Percentiles rank a stretch among this genome's conserved stretches.
Conservation (phyloP, 495 filamentous ascomycete species). For the Lasiosphaeris hirsuta region DNA sequence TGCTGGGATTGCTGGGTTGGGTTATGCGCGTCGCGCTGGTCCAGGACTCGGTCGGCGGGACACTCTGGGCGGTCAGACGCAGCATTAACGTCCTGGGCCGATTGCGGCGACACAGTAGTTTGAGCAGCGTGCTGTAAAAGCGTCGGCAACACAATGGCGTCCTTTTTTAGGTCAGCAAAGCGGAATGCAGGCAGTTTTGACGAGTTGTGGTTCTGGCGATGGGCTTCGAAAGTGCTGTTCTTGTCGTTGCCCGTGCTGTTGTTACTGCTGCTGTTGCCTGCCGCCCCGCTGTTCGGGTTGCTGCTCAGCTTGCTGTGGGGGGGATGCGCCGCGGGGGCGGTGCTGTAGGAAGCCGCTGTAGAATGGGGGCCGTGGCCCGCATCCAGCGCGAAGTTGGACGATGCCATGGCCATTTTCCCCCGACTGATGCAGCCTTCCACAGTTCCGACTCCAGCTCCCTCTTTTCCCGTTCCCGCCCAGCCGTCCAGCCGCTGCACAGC, state of each 20-base stretch:
- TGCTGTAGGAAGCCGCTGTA: constrained; percentile 13
- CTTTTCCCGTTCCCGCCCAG: constrained; percentile 2
- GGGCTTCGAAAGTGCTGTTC: constrained; percentile 36
- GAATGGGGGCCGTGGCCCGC: constrained; percentile 19
- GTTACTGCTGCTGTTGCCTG: constrained; percentile 5
- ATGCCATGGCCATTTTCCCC: constrained; percentile 6
- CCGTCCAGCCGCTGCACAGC: constrained; percentile 3
- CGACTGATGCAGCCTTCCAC: not conserved
- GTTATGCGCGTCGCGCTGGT: constrained; percentile 21
- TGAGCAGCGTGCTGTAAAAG: constrained; percentile 40
- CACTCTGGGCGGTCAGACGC: constrained; percentile 16
- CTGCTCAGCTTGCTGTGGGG: constrained; percentile 11
- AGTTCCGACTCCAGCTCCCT: not conserved
- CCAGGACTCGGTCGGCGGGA: constrained; percentile 24
- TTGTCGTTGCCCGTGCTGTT: constrained; percentile 19
- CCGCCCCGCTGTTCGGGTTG: not conserved
- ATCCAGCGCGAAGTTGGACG: constrained; percentile 21
- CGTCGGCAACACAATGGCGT: constrained; percentile 34
- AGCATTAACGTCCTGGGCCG: constrained; percentile 1
- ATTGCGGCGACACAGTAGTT: constrained; percentile 37
- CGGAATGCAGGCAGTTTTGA: constrained; percentile 50
- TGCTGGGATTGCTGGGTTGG: constrained; percentile 19
- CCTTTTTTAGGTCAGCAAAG: constrained; percentile 46
- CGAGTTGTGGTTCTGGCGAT: constrained; percentile 48
- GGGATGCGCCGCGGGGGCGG: constrained; percentile 17